Evolutionary conservation across 257 asterid genomes (phyloP), one percentile per base, ranked within the genome.

Genomic region (Gardenia jasminoides): DNA sequence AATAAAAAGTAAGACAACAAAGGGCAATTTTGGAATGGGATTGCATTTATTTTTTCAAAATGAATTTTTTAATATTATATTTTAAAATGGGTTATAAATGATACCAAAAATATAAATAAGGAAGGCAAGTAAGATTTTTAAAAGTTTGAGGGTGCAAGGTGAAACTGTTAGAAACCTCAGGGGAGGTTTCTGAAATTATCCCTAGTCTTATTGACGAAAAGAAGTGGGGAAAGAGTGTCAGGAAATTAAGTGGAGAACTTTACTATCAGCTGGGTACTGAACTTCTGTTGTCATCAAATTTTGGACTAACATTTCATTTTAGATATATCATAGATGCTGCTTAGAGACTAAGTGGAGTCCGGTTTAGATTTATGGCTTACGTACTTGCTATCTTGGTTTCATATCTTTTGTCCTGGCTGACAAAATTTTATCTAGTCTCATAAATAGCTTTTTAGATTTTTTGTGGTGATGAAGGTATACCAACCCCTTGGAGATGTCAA

Each of bases 401-500:
- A 13, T 46, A 43, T 39, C 20, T 10, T 46, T 41, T 66, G 24
- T 74, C 31, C 31, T 39, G 22, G 64, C 41, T 13, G 11, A 28
- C 56, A 41, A 71, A 73, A 48, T 9, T 66, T 24, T 22, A 36
- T 17, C 28, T 28, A 10, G 75, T 74, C 31, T 30, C 22, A 20
- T 36, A 33, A 31, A 64, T 65, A 33, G 62, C 46, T 22, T 61
- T 61, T 36, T 72, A 46, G n/a, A 33, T 67, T 80, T 68, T 36
- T 59, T 36, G 9, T 76, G 39, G 66, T 36, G 39, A 36, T 81
- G 67, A 82, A 93, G 97, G 93, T 88, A 70, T 93, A 93, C 86
- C 97, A 91, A 92, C 92, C 88, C 68, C 79, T 91, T 81, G 97
- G 97, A 77, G 97, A 93, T 82, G 75, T 93, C n/a, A 93, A 81